Evolutionary conservation across 1,284 basidiomycete genomes (phyloP), one percentile per base, ranked within the genome.

Genomic region (Takashimella tepidaria): DNA sequence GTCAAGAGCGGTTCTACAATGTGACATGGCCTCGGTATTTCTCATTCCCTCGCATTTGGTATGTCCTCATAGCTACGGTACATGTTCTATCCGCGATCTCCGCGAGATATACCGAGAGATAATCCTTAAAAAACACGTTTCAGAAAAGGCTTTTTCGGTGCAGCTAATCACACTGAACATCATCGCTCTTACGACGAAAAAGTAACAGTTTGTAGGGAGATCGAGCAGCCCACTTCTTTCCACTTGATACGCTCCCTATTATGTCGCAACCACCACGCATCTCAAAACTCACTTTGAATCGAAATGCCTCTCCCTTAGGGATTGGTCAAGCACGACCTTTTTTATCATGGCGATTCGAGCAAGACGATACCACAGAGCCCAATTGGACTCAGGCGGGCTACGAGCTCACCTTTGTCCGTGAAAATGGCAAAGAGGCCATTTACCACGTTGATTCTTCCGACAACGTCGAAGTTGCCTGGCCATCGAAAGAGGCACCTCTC

Each of bases 401-500:
- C 37, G 52, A 53, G 40, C 37, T 53, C 11, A 43, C 31, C 46
- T 42, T 53, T 4, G 42, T 41, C 19, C 31, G 52, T 8, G 46
- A 24, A 8, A 37, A 37, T n/a, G 52, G 37, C 11, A 42, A 53
- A 6, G 46, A 47, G 20, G 5, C 31, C 31, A 8, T 20, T 16
- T 48, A 53, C 41, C 41, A 23, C 5, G 31, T 44, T 11, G 24
- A 53, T 8, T 49, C 52, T 8, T 10, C 23, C 2, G 40, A 48
- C 8, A 53, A 43, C 25, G 41, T 53, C 3, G 44, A 41, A 6
- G 64, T 65, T 19, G 47, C 57, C 4, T 70, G 68, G 68, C 66
- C 68, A 0, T 41, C 45, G 6, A 21, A 45, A 8, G 54, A 50
- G 4, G 41, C 44, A 5, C 45, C 54, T 1, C 47, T 70, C 11